phyloP scores from a whole-genome alignment of 225 moss, liverwort and hornwort genomes.

The Pleurozium schreberi region DNA sequence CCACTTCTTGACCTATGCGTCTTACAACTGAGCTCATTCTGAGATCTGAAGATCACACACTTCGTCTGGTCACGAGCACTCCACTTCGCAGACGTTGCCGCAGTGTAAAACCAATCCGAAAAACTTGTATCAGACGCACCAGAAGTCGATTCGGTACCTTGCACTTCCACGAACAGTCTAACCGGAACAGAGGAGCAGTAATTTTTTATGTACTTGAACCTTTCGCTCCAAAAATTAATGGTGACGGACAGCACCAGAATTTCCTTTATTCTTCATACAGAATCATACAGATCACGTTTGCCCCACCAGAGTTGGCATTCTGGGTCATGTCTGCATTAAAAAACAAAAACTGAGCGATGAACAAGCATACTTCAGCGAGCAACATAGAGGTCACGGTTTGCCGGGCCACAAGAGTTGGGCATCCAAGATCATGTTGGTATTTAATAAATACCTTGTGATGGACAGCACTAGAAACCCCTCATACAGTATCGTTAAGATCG shows the following conservation, averaged over 20 bases:
- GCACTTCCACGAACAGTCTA: neutral
- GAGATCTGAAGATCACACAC: slow-evolving; percentile 7
- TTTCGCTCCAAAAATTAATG: neutral
- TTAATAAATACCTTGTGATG: neutral
- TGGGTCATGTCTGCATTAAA: neutral
- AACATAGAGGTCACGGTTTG: neutral
- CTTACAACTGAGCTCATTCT: slow-evolving; percentile 10
- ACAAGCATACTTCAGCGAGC: neutral
- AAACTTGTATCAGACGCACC: neutral
- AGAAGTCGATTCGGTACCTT: neutral
- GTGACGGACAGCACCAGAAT: neutral
- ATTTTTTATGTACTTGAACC: neutral
- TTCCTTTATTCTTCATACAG: neutral
- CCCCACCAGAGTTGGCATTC: neutral
- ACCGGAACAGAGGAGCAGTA: neutral
- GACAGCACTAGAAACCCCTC: neutral
- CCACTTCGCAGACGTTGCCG: slow-evolving; percentile 28
- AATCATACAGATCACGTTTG: neutral
- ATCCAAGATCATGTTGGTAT: neutral
- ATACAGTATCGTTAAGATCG: neutral
- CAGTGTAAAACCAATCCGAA: neutral
- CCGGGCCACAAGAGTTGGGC: neutral
- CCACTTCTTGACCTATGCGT: neutral
- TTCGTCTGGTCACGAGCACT: slow-evolving; percentile 40
- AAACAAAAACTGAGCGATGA: neutral